These are phyloP conservation scores for Osmanthus fragrans DNA, from an alignment of 257 asterid species.

Conservation along the genomic window DNA sequence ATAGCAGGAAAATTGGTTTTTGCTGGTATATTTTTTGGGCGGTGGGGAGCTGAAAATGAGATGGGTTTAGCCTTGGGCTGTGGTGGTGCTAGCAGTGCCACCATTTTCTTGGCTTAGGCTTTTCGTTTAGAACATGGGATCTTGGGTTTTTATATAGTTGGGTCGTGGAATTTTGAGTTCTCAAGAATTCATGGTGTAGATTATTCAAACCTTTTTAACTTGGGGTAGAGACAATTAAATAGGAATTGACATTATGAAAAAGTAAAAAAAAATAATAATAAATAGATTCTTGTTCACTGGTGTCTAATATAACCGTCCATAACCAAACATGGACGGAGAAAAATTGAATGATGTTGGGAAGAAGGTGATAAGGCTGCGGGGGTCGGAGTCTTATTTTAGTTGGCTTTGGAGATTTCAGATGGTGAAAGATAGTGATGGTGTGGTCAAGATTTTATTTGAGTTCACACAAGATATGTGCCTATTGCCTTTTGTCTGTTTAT, in stretches of 20 bases:
- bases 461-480: constrained; percentile 12
- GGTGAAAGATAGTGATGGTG: constrained; percentile 21
- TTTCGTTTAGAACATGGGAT: constrained; percentile 1
- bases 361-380: constrained; percentile 43
- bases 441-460: constrained; percentile 30
- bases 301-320: not conserved
- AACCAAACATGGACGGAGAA: constrained; percentile 6
- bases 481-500: constrained; percentile 43
- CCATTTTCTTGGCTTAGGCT: constrained; percentile 46
- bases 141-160: constrained; percentile 23
- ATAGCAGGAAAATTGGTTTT: constrained; percentile 22
- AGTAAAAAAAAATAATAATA: too few species aligned
- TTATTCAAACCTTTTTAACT: constrained; percentile 12
- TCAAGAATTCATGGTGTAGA: constrained; percentile 22
- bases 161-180: not conserved
- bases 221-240: not conserved
- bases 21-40: constrained; percentile 15
- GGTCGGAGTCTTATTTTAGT: constrained; percentile 22
- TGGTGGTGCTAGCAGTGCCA: constrained; percentile 47
- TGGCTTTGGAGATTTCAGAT: constrained; percentile 13
- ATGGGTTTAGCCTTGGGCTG: constrained; percentile 39
- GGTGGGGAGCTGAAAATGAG: constrained; percentile 30
- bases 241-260: not conserved
- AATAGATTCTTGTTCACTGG: too few species aligned
- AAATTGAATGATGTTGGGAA: constrained; percentile 29